Base-by-base conservation (phyloP, 345 rosid species). In the Excoecaria agallocha region DNA sequence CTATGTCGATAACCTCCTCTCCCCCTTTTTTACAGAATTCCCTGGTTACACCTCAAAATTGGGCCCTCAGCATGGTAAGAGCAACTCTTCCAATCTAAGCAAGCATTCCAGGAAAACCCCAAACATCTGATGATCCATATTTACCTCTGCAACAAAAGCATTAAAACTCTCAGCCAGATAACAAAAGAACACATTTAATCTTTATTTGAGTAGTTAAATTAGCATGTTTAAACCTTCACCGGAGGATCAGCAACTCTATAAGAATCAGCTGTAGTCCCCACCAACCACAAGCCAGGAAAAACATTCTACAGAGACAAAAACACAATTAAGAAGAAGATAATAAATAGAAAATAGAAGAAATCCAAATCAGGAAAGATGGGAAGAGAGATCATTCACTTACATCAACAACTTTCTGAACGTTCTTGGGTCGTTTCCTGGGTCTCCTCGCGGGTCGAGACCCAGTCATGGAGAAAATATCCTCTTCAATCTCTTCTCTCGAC, bases 401-500 rank as follows among this genome's bases (percentile, higher is more conserved):
- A 84, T 91, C 97, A 62, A 95, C 85, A 72, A 84, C 84, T 68
- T 89, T 95, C 86, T 95, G 97, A 62, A 85, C 81, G 8, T 84
- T 86, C 85, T 88, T 93, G 6, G 94, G 84, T 38, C 98, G 84
- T 80, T 89, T 95, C 68, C 77, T 76, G 24, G 98, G 99, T 67
- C 98, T 80, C 46, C 99, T 83, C 5, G 93, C 74, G 15, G 98
- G 92, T 51, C 94, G 87, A 16, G 87, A 88, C 65, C 97, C 99
- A 22, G 97, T 91, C 92, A 93, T 84, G 77, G 88, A 75, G 74
- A 89, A 95, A 66, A 95, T 65, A 71, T 95, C 99, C 74, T 95
- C 99, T 74, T 95, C 99, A 70, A 95, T 90, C 84, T 95, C 98
- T 3, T 95, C 99, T 68, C 85, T 77, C 6, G 97, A 88, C 35